phyloP scores from a whole-genome alignment of 192 early-diverging fungal genomes.

The Backusella australiensis region DNA sequence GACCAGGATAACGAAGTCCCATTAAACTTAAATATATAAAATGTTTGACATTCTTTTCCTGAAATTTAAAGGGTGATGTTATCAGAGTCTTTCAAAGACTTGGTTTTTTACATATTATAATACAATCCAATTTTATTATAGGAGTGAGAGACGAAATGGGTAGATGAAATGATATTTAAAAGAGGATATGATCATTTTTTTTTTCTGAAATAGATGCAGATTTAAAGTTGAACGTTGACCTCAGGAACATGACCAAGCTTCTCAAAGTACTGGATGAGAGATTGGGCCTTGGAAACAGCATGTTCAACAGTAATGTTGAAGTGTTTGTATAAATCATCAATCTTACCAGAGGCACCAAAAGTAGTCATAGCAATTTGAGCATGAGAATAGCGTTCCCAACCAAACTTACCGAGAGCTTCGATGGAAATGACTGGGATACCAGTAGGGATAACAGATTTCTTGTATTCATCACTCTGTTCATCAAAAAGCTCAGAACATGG shows the following conservation, averaged over 20 bases:
- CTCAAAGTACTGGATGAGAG: constrained; percentile 76
- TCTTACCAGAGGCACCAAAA: constrained; percentile 87
- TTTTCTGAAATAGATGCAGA: not conserved
- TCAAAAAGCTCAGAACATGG: constrained; percentile 90
- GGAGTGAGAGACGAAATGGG: not conserved
- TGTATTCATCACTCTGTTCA: constrained; percentile 80
- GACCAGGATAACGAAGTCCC: not conserved
- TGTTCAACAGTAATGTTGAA: constrained; percentile 76
- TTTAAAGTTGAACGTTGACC: constrained; percentile 19
- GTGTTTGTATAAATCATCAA: constrained; percentile 75
- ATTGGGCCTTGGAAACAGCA: constrained; percentile 70
- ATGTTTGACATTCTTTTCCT: not conserved
- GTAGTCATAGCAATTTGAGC: constrained; percentile 83
- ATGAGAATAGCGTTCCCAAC: constrained; percentile 93
- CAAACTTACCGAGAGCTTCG: constrained; percentile 83
- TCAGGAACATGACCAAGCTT: constrained; percentile 43
- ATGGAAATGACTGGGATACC: constrained; percentile 84
- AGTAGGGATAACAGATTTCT: constrained; percentile 71
- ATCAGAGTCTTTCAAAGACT: not conserved
- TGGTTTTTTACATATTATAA: not conserved
- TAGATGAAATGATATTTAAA: not conserved
- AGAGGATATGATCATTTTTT: not conserved
- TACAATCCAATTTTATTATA: constrained; percentile 1
- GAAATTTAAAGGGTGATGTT: not conserved
- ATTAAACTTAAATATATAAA: not conserved